These are phyloP conservation scores for Hevea brasiliensis DNA, from an alignment of 345 rosid species.

Conservation along the genomic window DNA sequence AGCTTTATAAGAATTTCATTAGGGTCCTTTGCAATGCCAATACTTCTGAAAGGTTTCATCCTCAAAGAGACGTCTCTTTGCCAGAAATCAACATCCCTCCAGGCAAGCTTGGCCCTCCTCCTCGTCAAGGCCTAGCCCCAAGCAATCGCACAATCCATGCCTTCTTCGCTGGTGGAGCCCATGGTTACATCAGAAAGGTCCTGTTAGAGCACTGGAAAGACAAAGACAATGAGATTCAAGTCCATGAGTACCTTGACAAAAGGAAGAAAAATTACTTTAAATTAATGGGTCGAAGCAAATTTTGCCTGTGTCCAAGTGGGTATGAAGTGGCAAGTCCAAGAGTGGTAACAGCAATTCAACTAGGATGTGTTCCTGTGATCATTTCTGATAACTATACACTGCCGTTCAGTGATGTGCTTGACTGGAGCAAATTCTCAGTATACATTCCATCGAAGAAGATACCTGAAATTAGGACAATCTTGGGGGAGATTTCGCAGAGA, in stretches of 20 bases:
- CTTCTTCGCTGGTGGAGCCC: conserved; percentile 69
- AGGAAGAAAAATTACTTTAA: conserved; percentile 32
- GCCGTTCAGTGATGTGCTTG: conserved; percentile 62
- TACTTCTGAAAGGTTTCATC: conserved; percentile 59
- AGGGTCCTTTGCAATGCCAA: conserved; percentile 84
- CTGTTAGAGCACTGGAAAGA: conserved; percentile 61
- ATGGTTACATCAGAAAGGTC: conserved; percentile 52
- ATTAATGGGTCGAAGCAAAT: conserved; percentile 47
- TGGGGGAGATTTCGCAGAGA: conserved; percentile 32
- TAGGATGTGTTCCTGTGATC: conserved; percentile 60
- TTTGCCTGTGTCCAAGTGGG: conserved; percentile 69
- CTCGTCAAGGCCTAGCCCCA: conserved; percentile 18
- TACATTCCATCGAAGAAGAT: conserved; percentile 41
- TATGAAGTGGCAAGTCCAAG: conserved; percentile 74
- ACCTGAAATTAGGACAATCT: conserved; percentile 48
- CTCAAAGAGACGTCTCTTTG: conserved; percentile 56
- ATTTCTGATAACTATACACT: conserved; percentile 47
- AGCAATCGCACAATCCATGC: conserved; percentile 48
- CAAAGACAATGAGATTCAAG: conserved; percentile 52
- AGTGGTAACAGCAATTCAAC: conserved; percentile 46
- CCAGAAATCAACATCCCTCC: conserved; percentile 45
- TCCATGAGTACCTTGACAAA: conserved; percentile 45
- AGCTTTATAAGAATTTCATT: conserved; percentile 49
- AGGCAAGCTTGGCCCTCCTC: conserved; percentile 25
- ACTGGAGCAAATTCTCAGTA: conserved; percentile 55